A percentile compares a stretch with the other conserved stretches of the same genome.
Evolutionary conservation across 1,139 yeast species (phyloP).

Genomic region (Trichomonascaceae sp.): DNA sequence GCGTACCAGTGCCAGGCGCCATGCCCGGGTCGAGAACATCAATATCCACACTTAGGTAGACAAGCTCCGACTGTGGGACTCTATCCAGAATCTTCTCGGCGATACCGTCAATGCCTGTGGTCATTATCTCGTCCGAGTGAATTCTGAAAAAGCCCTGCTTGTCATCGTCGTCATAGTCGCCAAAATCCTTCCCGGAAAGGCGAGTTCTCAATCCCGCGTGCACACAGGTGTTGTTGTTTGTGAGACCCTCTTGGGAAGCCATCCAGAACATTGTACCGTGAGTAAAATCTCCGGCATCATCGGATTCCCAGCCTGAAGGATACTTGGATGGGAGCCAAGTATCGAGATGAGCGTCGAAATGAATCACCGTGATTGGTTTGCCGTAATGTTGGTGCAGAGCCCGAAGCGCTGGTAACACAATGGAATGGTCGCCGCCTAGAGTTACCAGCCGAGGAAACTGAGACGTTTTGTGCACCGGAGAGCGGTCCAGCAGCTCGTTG

Average conservation of each 20-base stretch:
- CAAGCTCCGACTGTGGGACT: conserved; percentile 44
- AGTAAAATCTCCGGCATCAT: conserved; percentile 29
- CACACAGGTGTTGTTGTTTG: conserved; percentile 36
- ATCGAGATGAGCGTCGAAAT: conserved; percentile 65
- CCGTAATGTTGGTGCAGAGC: conserved; percentile 49
- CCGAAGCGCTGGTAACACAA: conserved; percentile 53
- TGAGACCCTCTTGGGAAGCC: conserved; percentile 42
- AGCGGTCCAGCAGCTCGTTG: conserved; percentile 45
- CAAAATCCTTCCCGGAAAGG: conserved; percentile 14
- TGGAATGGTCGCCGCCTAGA: conserved; percentile 42
- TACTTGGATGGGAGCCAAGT: conserved; percentile 43
- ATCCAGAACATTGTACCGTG: conserved; percentile 75
- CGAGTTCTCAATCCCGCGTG: conserved; percentile 60
- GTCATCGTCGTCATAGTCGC: conserved; percentile 52
- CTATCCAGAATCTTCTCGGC: conserved; percentile 39
- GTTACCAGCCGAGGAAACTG: conserved; percentile 12
- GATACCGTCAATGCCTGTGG: conserved; percentile 32
- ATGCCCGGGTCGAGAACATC: conserved; percentile 72
- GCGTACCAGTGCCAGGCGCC: conserved; percentile 78
- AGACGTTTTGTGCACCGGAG: conserved; percentile 4
- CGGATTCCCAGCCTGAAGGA: conserved; percentile 13
- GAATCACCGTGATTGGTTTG: conserved; percentile 46
- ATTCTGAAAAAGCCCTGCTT: conserved; percentile 50
- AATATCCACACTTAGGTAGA: conserved; percentile 62
- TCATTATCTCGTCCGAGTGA: conserved; percentile 60